Evolutionary conservation across 2,329 filamentous ascomycete genomes (phyloP), one percentile per base, ranked within the genome.

Genomic region (Ambrosiella xylebori): DNA sequence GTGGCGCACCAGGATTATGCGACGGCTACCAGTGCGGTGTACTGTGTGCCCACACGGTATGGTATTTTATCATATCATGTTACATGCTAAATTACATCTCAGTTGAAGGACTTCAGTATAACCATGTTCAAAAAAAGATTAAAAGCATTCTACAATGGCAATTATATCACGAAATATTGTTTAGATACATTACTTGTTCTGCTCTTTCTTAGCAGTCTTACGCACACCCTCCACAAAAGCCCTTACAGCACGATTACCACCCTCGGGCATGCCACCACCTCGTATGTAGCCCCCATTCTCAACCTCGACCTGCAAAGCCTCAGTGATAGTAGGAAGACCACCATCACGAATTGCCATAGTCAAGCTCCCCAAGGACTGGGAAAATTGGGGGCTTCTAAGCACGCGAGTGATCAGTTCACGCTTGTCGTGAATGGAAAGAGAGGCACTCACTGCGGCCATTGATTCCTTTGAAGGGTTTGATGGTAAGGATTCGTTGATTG

Each of bases 171-270:
- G 27, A 27, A 27, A 27, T 27, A 3, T 27, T 27, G 27, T 27
- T 27, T 27, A 3, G 27, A 27, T 27, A 27, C 27, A 27, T 15
- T 49, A 49, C 45, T 49, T 49, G 2, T 49, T 49, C 45, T 49
- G 13, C 19, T 36, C 59, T 49, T 60, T 60, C 59, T 61, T 59
- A 0, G 89, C 85, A 5, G 81, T 83, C 71, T 80, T 84, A 76
- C 86, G 93, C 53, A 96, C 83, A 2, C 91, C 93, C 58, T 94
- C 81, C 19, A 98, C 77, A 70, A 98, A 98, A 2, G 86, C 87
- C 72, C 94, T 85, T 1, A 98, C 83, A 11, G 91, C 91, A 64
- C 93, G 85, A 5, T 86, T 87, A 56, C 90, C 90, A 49, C 90
- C 91, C 51, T 96, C 71, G 1, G 91, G 90, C 73, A 96, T 83